Conservation (phyloP, 352 stramenopile genomes). For the Chrysophaeum taylorii region DNA sequence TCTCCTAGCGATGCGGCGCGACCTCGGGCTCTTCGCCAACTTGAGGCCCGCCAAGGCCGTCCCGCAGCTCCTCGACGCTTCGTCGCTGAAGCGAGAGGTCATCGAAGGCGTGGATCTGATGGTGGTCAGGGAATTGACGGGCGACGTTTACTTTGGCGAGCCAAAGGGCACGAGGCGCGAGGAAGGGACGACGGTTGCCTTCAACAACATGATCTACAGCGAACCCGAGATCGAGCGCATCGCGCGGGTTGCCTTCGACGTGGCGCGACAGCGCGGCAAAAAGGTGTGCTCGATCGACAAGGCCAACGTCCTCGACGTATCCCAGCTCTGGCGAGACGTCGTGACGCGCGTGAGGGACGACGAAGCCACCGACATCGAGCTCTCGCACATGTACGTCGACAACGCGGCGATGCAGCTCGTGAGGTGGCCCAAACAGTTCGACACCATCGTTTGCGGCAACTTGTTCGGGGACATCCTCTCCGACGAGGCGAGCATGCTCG, state of each 20-base stretch:
- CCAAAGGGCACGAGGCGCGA: slow-evolving; percentile 62
- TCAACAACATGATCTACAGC: slow-evolving; percentile 96
- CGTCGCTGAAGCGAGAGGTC: slow-evolving; percentile 89
- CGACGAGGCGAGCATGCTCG: slow-evolving; percentile 92
- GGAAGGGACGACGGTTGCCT: slow-evolving; percentile 53
- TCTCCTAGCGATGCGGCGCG: slow-evolving; percentile 90
- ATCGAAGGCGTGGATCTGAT: slow-evolving; percentile 95
- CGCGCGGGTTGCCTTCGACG: slow-evolving; percentile 60
- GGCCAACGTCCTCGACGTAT: slow-evolving; percentile 96
- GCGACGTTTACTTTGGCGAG: slow-evolving; percentile 95
- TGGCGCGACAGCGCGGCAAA: slow-evolving; percentile 72
- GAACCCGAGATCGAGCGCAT: slow-evolving; percentile 80
- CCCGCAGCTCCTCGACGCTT: slow-evolving; percentile 89
- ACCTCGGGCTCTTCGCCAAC: slow-evolving; percentile 94
- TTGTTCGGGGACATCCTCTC: slow-evolving; percentile 98
- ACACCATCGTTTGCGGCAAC: slow-evolving; percentile 97
- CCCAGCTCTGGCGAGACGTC: slow-evolving; percentile 61
- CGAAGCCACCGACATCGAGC: slow-evolving; percentile 79
- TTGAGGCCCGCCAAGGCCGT: slow-evolving; percentile 95
- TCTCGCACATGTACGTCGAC: slow-evolving; percentile 98
- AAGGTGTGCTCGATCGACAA: slow-evolving; percentile 96
- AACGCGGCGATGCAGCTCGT: slow-evolving; percentile 98
- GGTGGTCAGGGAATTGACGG: slow-evolving; percentile 93
- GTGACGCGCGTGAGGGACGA: slow-evolving; percentile 50
- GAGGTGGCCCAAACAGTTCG: slow-evolving; percentile 93